Base-by-base conservation (phyloP, 208 protist genomes). In the Trypanosoma boissoni region DNA sequence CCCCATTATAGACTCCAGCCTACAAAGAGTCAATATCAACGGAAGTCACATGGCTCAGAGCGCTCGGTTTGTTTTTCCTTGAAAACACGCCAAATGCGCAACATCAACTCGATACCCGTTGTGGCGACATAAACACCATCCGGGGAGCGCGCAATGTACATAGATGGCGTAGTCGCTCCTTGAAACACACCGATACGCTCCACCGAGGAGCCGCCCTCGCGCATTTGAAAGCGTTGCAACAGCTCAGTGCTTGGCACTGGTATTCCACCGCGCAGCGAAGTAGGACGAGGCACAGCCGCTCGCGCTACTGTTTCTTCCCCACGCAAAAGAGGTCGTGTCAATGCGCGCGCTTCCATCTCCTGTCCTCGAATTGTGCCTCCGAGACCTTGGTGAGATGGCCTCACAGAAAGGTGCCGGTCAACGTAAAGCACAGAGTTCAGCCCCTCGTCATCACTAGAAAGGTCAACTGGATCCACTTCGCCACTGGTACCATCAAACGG, bases 31-130 rank as follows among this genome's bases (percentile, higher is more conserved):
- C 8, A 66, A 63, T 59, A 31, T 75, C 43, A 69, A 32, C 63
- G 63, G 14, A 69, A 50, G 0, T 62, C 42, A 34, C 63, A 62
- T n/a, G 18, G 63, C 12, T 32, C 36, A 12, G 2, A 44, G 24
- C 23, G 34, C 2, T 32, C 26, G 14, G 55, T 8, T 16, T 9
- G 9, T 41, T 42, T 61, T 18, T 7, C 10, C 39, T 57, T 58
- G 27, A 62, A 69, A 1, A 45, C 46, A 10, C 63, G 44, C 63
- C 63, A 69, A 36, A 69, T 46, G 0, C 63, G 63, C 45, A 69
- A 29, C 23, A 42, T 60, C 46, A 57, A 23, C 41, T 69, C 63
- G 31, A 18, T 31, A 8, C 55, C 63, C 2, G 63, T 37, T 18
- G 63, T 69, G 2, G 48, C 28, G 6, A 69, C 34, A 10, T 51